Evolutionary conservation across 371 early-diverging fungal genomes (phyloP), one percentile per base, ranked within the genome.

Genomic region (Smittium culicis): DNA sequence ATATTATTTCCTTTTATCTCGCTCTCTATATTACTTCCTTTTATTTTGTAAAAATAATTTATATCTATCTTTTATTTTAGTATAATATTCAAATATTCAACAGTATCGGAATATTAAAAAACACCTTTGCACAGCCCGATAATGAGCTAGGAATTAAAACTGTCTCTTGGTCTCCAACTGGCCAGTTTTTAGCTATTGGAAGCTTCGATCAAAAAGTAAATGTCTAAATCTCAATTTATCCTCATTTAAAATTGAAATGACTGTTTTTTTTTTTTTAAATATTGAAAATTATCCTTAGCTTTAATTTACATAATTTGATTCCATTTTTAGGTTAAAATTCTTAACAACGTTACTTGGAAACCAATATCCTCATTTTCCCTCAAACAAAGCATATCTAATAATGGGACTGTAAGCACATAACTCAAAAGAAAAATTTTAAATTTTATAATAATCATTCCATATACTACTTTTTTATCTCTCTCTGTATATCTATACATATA

Each of bases 181-280:
- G 80, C 25, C 85, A 89, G 74, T 77, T 90, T 31, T 59, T 94
- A 55, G 92, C 92, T 5, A 65, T 94, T 25, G 89, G 87, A 20
- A 83, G 89, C 35, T 87, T 82, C 67, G 91, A 94, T 77, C 79
- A 85, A 68, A 84, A 82, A 71, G 84, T 89, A 70, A 71, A 61
- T 27, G 65, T 67, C 16, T n/a, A n/a, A n/a, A n/a, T n/a, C n/a
- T n/a, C n/a, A n/a, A n/a, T n/a, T n/a, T n/a, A n/a, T n/a, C n/a
- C n/a, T n/a, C n/a, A n/a, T n/a, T n/a, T n/a, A n/a, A n/a, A n/a
- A n/a, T n/a, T n/a, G n/a, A n/a, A n/a, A n/a, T n/a, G n/a, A n/a
- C n/a, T n/a, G n/a, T n/a, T n/a, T n/a, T n/a, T n/a, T n/a, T n/a
- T n/a, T n/a, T n/a, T n/a, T n/a, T n/a, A n/a, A n/a, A n/a, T n/a